phyloP scores from a whole-genome alignment of 306 rosid species.

The Rosa persica region DNA sequence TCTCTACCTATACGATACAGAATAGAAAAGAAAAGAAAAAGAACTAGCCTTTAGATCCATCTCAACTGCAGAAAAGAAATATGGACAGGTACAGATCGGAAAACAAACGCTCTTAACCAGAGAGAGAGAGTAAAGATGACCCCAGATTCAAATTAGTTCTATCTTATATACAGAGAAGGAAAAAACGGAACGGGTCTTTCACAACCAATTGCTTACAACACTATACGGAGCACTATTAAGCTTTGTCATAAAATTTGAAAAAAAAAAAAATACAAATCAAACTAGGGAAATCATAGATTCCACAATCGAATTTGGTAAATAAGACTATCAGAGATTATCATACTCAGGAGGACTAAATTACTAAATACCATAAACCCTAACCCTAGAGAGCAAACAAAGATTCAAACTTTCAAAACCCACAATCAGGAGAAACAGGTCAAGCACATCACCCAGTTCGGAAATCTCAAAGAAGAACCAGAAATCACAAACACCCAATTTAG shows the following conservation, averaged over 20 bases:
- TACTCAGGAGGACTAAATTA: not conserved
- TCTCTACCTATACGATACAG: conserved; percentile 27
- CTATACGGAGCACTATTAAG: not conserved
- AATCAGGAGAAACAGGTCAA: not conserved
- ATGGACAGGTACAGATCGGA: not conserved
- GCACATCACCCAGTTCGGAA: not conserved
- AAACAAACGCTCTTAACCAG: not conserved
- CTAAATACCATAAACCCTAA: not conserved
- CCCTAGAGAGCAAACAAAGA: not conserved
- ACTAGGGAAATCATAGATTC: not conserved
- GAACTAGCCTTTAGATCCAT: conserved; percentile 17
- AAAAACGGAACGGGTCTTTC: too few relatives aligned
- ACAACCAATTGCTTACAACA: conserved; percentile 9
- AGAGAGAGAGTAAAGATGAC: not conserved
- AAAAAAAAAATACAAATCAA: not conserved
- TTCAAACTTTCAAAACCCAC: not conserved
- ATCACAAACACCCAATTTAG: not conserved
- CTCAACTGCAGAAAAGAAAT: conserved; percentile 9
- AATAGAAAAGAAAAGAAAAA: not conserved
- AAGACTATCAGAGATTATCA: not conserved
- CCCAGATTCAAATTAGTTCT: not conserved
- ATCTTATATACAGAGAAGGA: not conserved
- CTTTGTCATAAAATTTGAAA: not conserved
- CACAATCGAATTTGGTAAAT: not conserved
- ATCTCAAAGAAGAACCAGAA: not conserved